These are phyloP conservation scores for Nannochloropsis oceanica DNA, from an alignment of 108 stramenopile genomes.

Conservation along the genomic window DNA sequence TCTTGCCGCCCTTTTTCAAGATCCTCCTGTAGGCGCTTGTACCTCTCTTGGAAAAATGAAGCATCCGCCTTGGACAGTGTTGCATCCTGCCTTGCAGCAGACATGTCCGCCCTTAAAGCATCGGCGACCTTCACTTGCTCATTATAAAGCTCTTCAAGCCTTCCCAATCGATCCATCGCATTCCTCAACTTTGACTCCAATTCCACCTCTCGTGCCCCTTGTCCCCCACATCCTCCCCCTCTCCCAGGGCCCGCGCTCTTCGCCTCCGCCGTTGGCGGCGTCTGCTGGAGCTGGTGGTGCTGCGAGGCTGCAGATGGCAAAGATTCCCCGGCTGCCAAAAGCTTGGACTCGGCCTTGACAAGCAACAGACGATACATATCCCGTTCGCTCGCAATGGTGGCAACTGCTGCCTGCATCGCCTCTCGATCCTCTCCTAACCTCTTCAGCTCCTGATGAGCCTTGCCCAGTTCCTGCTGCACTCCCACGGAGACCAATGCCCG, in stretches of 20 bases:
- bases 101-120: not conserved
- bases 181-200: not conserved
- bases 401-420: not conserved
- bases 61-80: not conserved
- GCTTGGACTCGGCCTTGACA: not conserved
- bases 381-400: not conserved
- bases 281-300: not conserved
- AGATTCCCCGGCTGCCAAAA: not conserved
- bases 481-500: not conserved
- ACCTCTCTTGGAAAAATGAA: not conserved
- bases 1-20: not conserved
- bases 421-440: not conserved
- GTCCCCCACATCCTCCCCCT: not conserved
- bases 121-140: not conserved
- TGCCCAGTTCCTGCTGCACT: not conserved
- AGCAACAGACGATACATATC: not conserved
- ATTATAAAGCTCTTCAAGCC: not conserved
- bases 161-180: not conserved
- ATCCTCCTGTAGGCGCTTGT: not conserved
- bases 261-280: not conserved
- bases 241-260: not conserved
- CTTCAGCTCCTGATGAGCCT: not conserved
- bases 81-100: not conserved
- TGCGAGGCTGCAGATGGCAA: not conserved
- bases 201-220: not conserved